Base-by-base conservation (phyloP, 2,329 filamentous ascomycete species). In the Botrytis aclada region DNA sequence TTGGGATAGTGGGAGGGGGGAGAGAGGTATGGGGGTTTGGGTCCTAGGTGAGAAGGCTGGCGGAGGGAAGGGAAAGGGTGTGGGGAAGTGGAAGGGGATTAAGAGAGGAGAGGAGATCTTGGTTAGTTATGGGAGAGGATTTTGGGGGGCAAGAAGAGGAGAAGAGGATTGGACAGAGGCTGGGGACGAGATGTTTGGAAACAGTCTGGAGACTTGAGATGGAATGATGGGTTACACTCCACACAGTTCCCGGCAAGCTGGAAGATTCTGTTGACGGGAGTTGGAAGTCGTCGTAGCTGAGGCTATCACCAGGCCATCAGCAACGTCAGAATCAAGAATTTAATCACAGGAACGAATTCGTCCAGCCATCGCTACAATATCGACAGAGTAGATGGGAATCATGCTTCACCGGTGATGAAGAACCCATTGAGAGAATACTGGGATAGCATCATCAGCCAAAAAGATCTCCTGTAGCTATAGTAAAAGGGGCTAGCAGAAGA, bases 91-190 rank as follows among this genome's bases (percentile, higher is more conserved):
- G 2, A 85, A 89, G 74, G 90, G 92, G 83, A 87, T 92, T 92
- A 20, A 90, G 88, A 76, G 91, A 92, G 77, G 90, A 89, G 9
- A 91, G 89, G 80, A 90, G 90, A 0, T 91, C 92, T 76, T 92
- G 89, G 88, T 83, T 83, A 45, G 84, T 83, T 80, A 85, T 82
- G 81, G 85, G 81, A 77, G 82, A 47, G 32, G 73, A 41, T 58
- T 92, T 75, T 92, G 89, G 88, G 83, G 83, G 32, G 84, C 83
- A 79, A 84, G 82, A 80, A 85, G 81, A 77, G 82, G 51, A 18
- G 73, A 72, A 29, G 70, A 32, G 16, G 61, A 54, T 1, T 51
- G 51, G 43, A 29, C 8, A 14, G 39, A 71, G 25, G 14, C 4
- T 39, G 12, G 37, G 22, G 12, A 45, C 58, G 51, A 43, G 43